Percentiles rank a stretch among this genome's conserved stretches.
Evolutionary conservation across 1,139 yeast species (phyloP).

Genomic region (Scheffersomyces insectosa): DNA sequence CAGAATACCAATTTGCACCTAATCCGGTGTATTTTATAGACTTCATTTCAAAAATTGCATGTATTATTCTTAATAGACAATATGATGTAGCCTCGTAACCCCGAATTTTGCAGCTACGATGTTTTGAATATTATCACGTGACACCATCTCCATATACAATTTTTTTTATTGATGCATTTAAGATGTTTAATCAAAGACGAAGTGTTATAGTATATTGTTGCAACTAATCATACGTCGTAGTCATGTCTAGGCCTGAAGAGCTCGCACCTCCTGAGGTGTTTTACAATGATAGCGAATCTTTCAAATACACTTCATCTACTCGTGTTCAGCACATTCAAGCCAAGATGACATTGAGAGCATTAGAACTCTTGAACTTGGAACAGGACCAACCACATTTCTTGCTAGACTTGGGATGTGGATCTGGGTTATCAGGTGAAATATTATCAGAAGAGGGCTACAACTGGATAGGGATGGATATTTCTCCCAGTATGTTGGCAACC

Average conservation of each 20-base stretch:
- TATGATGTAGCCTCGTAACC: no score
- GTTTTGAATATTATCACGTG: no score
- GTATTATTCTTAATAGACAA: no score
- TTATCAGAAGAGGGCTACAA: conserved; percentile 89
- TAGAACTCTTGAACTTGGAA: conserved; percentile 75
- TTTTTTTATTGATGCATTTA: no score
- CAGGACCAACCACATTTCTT: conserved; percentile 67
- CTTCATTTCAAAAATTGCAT: no score
- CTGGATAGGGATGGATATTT: conserved; percentile 97
- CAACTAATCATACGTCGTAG: no score
- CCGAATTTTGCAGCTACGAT: no score
- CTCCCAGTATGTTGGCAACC: conserved; percentile 94
- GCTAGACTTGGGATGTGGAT: conserved; percentile 95
- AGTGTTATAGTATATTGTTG: no score
- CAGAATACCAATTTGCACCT: no score
- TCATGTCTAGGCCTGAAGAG: conserved; percentile 96
- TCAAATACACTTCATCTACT: conserved; percentile 85
- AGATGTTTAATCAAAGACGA: no score
- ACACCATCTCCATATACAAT: no score
- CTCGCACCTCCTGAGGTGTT: conserved; percentile 97
- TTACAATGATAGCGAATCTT: conserved; percentile 86
- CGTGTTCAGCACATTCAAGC: conserved; percentile 99
- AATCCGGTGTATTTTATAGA: no score
- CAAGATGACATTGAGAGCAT: conserved; percentile 91
- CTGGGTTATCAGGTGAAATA: conserved; percentile 94